Evolutionary conservation across 2,329 filamentous ascomycete genomes (phyloP), one percentile per base, ranked within the genome.

Genomic region (Fonsecaea multimorphosa): DNA sequence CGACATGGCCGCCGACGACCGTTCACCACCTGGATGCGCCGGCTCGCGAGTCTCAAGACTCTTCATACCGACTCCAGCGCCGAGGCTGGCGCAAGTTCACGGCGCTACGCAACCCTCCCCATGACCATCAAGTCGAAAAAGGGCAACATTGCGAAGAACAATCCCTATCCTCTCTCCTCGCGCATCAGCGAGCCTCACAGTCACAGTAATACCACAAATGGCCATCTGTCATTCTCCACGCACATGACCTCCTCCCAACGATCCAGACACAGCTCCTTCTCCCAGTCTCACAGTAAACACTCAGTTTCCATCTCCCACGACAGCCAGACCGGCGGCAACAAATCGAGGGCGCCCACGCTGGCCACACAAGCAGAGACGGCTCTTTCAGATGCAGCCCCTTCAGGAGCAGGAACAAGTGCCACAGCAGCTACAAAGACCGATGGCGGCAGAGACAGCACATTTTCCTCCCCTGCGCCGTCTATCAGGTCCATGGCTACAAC

Each of bases 21-120:
- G 27, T 98, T 98, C 76, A 87, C 93, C 54, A 91, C 89, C 72
- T 96, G 94, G 91, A 92, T 99, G 83, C 96, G 93, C 84, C 93
- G 93, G 75, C 86, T 98, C 64, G 89, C 93, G 68, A 94, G 90
- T 77, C 89, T 97, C 79, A 97, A 96, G 78, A 84, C 82, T 63
- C 89, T 88, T 3, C 90, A 89, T 34, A 87, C 85, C 69, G 84
- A 87, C 66, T 78, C 82, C 16, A 61, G 76, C 76, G 24, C 29
- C 29, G 58, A 60, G 16, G 73, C 68, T 68, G 75, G 38, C 40
- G 36, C 52, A 32, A 55, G 59, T 19, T 19, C 64, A 32, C 62
- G 65, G 63, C 70, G 73, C 73, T 60, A 60, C 22, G 49, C 69
- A 63, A 51, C 65, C 54, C 51, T 62, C 56, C 58, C 56, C 59